phyloP scores from a whole-genome alignment of 1,284 basidiomycete genomes.

The Nidula niveotomentosa region DNA sequence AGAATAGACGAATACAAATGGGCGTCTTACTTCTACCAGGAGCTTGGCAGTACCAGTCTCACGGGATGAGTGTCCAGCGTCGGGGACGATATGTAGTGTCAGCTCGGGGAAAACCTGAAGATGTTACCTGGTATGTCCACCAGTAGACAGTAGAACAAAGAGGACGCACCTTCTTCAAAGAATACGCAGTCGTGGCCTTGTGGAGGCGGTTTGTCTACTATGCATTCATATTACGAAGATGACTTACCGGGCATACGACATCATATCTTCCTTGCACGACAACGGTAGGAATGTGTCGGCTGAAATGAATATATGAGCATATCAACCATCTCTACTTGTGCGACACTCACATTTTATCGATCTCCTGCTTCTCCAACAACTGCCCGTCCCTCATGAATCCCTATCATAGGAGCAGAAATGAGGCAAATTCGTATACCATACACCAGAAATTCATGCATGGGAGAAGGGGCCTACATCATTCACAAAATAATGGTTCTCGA shows the following conservation, averaged over 20 bases:
- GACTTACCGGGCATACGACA: slow-evolving; percentile 71
- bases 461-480: slow-evolving; percentile 51
- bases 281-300: slow-evolving; percentile 82
- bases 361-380: slow-evolving; percentile 78
- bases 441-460: not conserved
- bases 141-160: not conserved
- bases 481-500: slow-evolving; percentile 93
- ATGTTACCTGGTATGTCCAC: not conserved
- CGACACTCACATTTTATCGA: slow-evolving; percentile 83
- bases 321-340: not conserved
- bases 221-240: not conserved
- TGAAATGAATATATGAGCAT: slow-evolving; percentile 24
- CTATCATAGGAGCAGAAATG: slow-evolving; percentile 20
- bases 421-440: not conserved
- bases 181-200: slow-evolving; percentile 78
- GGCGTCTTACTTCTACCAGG: slow-evolving; percentile 62
- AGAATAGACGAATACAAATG: not conserved
- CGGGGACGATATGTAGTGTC: slow-evolving; percentile 80
- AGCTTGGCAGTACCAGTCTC: slow-evolving; percentile 76
- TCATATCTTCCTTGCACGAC: slow-evolving; percentile 90
- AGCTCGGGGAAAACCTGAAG: slow-evolving; percentile 75
- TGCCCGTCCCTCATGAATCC: slow-evolving; percentile 93
- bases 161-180: slow-evolving; percentile 62
- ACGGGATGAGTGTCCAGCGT: slow-evolving; percentile 88
- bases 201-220: not conserved